Evolutionary conservation across 2,329 filamentous ascomycete genomes (phyloP).

Genomic region (Alternaria sp.): DNA sequence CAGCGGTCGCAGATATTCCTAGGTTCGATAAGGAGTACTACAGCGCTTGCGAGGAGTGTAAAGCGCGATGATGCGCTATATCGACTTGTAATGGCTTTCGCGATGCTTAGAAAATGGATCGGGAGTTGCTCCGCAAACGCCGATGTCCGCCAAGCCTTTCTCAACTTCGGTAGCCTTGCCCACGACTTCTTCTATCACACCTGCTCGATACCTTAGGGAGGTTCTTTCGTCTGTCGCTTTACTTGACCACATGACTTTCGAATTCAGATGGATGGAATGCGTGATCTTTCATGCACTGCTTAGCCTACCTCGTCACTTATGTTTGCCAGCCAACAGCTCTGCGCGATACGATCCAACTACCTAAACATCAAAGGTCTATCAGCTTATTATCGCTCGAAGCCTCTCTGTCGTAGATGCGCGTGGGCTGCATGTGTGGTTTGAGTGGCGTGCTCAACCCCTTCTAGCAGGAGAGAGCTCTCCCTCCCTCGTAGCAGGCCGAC

Average conservation of each 20-base stretch:
- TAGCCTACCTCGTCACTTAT: not conserved
- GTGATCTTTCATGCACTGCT: not conserved
- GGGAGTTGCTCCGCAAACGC: conserved; percentile 16
- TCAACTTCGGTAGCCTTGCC: not conserved
- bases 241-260: not conserved
- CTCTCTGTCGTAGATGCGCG: not conserved
- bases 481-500: not conserved
- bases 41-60: not conserved
- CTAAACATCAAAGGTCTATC: not conserved
- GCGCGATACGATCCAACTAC: not conserved
- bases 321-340: not conserved
- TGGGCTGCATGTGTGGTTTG: not conserved
- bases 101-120: conserved; percentile 25
- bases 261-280: not conserved
- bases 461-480: not conserved
- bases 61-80: conserved; percentile 4
- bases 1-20: not conserved
- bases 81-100: conserved; percentile 1
- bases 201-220: not conserved
- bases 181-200: not conserved
- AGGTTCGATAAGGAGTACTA: not conserved
- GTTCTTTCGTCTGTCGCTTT: not conserved
- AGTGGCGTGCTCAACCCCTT: not conserved
- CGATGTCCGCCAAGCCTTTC: conserved; percentile 1
- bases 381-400: not conserved